phyloP scores from a whole-genome alignment of 495 filamentous ascomycete genomes.

The Aspergillus heteromorphus region DNA sequence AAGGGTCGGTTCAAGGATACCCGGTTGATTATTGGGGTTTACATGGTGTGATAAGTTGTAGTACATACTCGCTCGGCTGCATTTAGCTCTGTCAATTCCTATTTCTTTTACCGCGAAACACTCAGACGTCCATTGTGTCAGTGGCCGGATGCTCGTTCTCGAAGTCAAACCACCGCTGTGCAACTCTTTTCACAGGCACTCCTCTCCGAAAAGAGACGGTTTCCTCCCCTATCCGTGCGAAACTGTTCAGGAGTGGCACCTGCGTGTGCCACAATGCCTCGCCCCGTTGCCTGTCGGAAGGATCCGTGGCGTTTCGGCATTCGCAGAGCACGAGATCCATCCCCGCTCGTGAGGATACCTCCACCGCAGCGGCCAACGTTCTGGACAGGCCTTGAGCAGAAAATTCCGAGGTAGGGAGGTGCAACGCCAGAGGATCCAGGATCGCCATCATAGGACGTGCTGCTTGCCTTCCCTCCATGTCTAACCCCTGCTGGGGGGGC shows the following conservation, averaged over 20 bases:
- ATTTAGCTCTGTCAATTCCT: background rate
- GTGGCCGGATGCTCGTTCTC: background rate
- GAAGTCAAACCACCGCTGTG: conserved; percentile 71
- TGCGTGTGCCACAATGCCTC: conserved; percentile 45
- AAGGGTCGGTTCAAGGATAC: conserved; percentile 40
- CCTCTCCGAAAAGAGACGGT: conserved; percentile 63
- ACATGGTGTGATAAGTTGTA: conserved; percentile 3
- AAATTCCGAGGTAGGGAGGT: conserved; percentile 71
- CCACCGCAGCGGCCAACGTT: conserved; percentile 62
- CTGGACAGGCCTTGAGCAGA: conserved; percentile 76
- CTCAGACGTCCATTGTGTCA: conserved; percentile 1
- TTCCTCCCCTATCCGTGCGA: conserved; percentile 46
- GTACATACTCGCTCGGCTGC: background rate
- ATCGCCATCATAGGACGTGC: conserved; percentile 48
- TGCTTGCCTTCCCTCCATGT: background rate
- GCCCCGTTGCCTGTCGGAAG: conserved; percentile 23
- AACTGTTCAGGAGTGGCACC: conserved; percentile 60
- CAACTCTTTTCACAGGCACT: conserved; percentile 57
- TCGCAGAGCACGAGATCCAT: conserved; percentile 40
- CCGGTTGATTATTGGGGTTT: conserved; percentile 20
- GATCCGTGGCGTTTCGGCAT: conserved; percentile 30
- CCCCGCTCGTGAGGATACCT: conserved; percentile 44
- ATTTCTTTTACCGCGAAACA: conserved; percentile 3
- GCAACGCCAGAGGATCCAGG: conserved; percentile 61
- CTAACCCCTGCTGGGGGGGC: background rate